Conservation (phyloP, 2,329 filamentous ascomycete genomes). For the Cyphellophora attinorum region DNA sequence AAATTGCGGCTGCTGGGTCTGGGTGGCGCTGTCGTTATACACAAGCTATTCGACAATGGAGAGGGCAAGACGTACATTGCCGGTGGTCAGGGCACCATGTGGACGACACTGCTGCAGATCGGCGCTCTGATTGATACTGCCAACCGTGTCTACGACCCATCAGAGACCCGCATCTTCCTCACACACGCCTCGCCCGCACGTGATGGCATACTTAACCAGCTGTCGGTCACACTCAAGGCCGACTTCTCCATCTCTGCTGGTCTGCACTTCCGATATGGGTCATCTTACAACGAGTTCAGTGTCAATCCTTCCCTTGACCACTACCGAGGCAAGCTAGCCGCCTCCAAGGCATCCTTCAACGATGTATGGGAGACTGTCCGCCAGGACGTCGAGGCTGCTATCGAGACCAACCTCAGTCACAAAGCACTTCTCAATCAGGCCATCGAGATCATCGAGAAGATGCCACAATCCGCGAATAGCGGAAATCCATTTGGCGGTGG, state of each 20-base stretch:
- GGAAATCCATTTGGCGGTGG: conserved; percentile 97
- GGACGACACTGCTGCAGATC: conserved; percentile 97
- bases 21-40: conserved; percentile 96
- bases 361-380: conserved; percentile 99
- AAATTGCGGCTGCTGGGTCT: conserved; percentile 90
- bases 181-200: conserved; percentile 94
- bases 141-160: conserved; percentile 95
- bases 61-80: conserved; percentile 97
- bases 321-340: conserved; percentile 95
- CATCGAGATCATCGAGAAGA: conserved; percentile 89
- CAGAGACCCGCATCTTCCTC: conserved; percentile 91
- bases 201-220: conserved; percentile 92
- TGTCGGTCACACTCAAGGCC: conserved; percentile 92
- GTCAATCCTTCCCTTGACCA: conserved; percentile 97
- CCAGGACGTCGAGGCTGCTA: conserved; percentile 86
- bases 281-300: conserved; percentile 99
- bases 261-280: conserved; percentile 96
- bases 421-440: conserved; percentile 87
- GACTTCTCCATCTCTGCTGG: conserved; percentile 97
- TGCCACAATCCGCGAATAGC: conserved; percentile 88
- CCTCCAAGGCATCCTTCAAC: conserved; percentile 96
- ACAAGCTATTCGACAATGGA: conserved; percentile 98
- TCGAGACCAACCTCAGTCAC: conserved; percentile 86
- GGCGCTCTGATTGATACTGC: conserved; percentile 96
- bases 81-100: conserved; percentile 97